Percentiles rank a stretch among this genome's conserved stretches.
phyloP scores from a whole-genome alignment of 345 rosid genomes.

The Corchorus capsularis region DNA sequence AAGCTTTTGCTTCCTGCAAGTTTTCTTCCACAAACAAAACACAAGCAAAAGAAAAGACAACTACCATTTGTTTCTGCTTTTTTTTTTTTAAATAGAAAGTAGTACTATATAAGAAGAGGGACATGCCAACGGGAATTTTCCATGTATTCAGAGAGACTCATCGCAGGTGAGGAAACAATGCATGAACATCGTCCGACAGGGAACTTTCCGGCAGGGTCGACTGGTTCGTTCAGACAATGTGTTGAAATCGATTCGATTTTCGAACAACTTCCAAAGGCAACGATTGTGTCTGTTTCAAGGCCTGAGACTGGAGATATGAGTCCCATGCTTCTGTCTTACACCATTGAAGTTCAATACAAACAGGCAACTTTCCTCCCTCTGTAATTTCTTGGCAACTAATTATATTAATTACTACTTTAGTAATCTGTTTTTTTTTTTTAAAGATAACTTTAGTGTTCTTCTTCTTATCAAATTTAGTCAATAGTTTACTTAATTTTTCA shows the following conservation, averaged over 20 bases:
- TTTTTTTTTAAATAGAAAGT: background rate
- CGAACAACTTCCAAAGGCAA: constrained; percentile 69
- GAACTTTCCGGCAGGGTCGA: constrained; percentile 4
- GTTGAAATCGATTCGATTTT: constrained; percentile 44
- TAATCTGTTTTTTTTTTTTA: background rate
- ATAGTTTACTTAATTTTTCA: no score
- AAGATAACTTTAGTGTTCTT: no score
- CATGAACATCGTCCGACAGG: constrained; percentile 11
- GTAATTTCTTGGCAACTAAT: no score
- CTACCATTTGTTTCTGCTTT: background rate
- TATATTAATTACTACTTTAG: no score
- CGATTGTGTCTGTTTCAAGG: constrained; percentile 65
- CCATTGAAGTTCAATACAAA: constrained; percentile 74
- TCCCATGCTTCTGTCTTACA: constrained; percentile 85
- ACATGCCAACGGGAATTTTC: constrained; percentile 31
- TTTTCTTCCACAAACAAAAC: background rate
- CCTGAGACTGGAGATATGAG: constrained; percentile 84
- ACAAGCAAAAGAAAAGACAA: background rate
- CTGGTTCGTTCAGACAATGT: constrained; percentile 28
- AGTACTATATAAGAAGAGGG: constrained; percentile 19
- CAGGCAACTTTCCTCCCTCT: constrained; percentile 40
- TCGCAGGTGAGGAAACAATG: constrained; percentile 22
- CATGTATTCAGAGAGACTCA: constrained; percentile 64
- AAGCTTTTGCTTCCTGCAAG: background rate
- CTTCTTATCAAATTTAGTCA: no score